Evolutionary conservation across 371 early-diverging fungal genomes (phyloP).

Genomic region (Rhizopus sp.): DNA sequence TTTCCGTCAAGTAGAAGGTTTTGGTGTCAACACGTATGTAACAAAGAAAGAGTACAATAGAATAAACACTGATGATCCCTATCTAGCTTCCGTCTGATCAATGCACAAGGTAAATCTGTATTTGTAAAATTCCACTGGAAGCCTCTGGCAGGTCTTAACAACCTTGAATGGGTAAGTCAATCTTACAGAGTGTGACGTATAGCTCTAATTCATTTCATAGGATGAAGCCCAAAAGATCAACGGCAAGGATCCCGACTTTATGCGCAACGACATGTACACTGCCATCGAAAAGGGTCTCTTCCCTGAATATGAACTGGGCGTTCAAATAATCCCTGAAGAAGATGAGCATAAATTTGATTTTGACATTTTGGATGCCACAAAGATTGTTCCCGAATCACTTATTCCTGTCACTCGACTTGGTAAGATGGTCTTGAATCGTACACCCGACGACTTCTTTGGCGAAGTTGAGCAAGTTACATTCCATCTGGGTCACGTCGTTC

Average conservation of each 20-base stretch:
- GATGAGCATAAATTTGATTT: slow-evolving; percentile 50
- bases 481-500: slow-evolving; percentile 40
- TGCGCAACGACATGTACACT: slow-evolving; percentile 47
- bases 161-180: slow-evolving; percentile 36
- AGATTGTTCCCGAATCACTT: slow-evolving; percentile 51
- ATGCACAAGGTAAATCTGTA: slow-evolving; percentile 38
- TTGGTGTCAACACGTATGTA: slow-evolving; percentile 39
- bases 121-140: slow-evolving; percentile 61
- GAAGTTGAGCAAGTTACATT: slow-evolving; percentile 59
- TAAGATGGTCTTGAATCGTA: slow-evolving; percentile 52
- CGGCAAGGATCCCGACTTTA: slow-evolving; percentile 55
- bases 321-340: slow-evolving; percentile 48
- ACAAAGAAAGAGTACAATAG: too few species aligned
- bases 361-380: slow-evolving; percentile 57
- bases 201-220: background rate
- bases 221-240: slow-evolving; percentile 53
- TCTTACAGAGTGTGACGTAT: background rate
- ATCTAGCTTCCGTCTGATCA: slow-evolving; percentile 42
- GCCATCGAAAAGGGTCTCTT: slow-evolving; percentile 51
- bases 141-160: slow-evolving; percentile 44
- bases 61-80: too few species aligned
- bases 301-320: slow-evolving; percentile 53
- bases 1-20: slow-evolving; percentile 47
- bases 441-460: slow-evolving; percentile 56
- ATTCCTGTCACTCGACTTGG: slow-evolving; percentile 51